Conservation (phyloP, 2,329 filamentous ascomycete species). For the Verticillium nonalfalfae region DNA sequence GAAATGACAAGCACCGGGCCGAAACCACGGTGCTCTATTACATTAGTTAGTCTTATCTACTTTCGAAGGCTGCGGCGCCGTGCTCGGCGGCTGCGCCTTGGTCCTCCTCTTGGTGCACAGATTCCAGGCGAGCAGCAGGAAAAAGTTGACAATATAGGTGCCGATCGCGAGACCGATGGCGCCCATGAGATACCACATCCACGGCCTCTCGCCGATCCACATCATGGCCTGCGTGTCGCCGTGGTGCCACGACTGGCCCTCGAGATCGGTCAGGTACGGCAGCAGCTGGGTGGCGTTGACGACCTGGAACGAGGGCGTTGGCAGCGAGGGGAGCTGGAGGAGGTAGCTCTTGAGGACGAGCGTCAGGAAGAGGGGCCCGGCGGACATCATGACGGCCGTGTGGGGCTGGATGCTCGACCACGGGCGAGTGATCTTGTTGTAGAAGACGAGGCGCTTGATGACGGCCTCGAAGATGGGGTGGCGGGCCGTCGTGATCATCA, state of each 20-base stretch:
- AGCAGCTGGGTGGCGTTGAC: conserved; percentile 16
- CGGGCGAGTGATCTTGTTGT: conserved; percentile 52
- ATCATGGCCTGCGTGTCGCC: conserved; percentile 39
- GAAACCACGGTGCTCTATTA: not conserved
- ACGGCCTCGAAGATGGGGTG: conserved; percentile 70
- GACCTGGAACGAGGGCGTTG: conserved; percentile 18
- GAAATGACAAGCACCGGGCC: not conserved
- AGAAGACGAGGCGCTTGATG: conserved; percentile 55
- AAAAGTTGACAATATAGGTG: conserved; percentile 13
- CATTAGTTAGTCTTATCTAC: not conserved
- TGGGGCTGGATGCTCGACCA: conserved; percentile 60
- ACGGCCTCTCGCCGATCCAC: conserved; percentile 33
- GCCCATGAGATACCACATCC: conserved; percentile 23
- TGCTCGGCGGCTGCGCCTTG: not conserved
- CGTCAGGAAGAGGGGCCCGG: conserved; percentile 69
- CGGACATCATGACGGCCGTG: conserved; percentile 74
- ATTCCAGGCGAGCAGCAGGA: not conserved
- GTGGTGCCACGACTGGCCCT: conserved; percentile 38
- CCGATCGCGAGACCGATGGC: conserved; percentile 16
- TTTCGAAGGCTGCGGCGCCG: not conserved
- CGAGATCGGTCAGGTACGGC: conserved; percentile 27
- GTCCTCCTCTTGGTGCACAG: not conserved
- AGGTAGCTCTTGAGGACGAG: conserved; percentile 73
- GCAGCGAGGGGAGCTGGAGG: conserved; percentile 32
- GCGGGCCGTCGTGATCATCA: conserved; percentile 65